Conservation (phyloP, 257 asterid genomes). For the Capsicum chinense region DNA sequence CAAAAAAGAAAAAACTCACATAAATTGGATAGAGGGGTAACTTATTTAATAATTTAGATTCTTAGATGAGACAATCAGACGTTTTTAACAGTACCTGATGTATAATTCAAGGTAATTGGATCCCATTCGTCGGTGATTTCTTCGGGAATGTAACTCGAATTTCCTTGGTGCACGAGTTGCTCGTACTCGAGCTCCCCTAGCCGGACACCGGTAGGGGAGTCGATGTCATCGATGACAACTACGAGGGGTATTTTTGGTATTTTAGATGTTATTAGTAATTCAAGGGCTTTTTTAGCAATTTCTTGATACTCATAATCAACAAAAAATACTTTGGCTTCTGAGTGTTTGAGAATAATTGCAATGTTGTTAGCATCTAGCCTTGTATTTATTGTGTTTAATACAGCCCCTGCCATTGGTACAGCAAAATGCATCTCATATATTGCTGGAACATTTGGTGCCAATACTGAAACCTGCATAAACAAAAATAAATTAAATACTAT, state of each 20-base stretch:
- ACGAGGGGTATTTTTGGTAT: constrained; percentile 49
- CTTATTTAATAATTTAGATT: neutral
- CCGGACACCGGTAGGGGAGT: constrained; percentile 55
- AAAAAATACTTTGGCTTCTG: constrained; percentile 74
- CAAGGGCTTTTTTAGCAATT: constrained; percentile 56
- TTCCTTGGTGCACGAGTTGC: constrained; percentile 49
- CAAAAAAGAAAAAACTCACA: too few relatives aligned
- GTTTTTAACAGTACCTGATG: constrained; percentile 47
- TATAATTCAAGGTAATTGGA: constrained; percentile 77
- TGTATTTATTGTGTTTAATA: constrained; percentile 76
- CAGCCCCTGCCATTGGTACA: constrained; percentile 97
- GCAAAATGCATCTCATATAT: constrained; percentile 92
- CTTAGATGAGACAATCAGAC: neutral
- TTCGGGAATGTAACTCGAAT: constrained; percentile 43
- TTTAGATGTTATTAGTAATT: constrained; percentile 30
- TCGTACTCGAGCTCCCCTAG: constrained; percentile 75
- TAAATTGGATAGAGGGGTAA: neutral
- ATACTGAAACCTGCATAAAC: constrained; percentile 65
- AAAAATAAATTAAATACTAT: neutral
- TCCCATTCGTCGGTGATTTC: constrained; percentile 75
- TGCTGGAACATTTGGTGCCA: constrained; percentile 93
- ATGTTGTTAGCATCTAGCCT: constrained; percentile 69
- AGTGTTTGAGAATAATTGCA: constrained; percentile 73
- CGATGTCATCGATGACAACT: constrained; percentile 66
- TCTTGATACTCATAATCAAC: constrained; percentile 63